These are phyloP conservation scores for Globisporangium mamillatum DNA, from an alignment of 352 stramenopile species.

Conservation along the genomic window DNA sequence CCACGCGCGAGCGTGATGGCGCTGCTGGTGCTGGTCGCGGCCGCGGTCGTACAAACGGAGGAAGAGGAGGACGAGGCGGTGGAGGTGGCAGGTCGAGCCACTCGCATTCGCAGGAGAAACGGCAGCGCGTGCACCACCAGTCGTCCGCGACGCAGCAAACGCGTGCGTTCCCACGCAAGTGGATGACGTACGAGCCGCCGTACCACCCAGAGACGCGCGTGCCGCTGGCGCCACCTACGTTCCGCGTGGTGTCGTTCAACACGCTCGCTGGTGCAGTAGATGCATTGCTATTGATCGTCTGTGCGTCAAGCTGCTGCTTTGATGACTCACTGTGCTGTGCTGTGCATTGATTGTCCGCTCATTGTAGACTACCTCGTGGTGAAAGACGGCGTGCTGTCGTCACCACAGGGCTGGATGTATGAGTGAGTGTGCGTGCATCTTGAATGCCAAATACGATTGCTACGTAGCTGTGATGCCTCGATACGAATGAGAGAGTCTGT, in stretches of 20 bases:
- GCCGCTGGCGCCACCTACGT: conserved; percentile 30
- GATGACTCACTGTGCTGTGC: background rate
- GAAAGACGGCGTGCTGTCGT: conserved; percentile 22
- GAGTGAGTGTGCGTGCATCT: conserved; percentile 22
- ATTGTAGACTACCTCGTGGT: conserved; percentile 57
- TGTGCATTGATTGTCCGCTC: conserved; percentile 1
- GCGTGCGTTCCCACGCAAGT: conserved; percentile 30
- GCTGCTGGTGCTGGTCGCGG: background rate
- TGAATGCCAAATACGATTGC: background rate
- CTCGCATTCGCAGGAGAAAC: conserved; percentile 4
- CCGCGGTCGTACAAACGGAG: background rate
- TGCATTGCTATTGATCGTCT: background rate
- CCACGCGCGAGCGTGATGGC: background rate
- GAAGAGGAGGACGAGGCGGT: background rate
- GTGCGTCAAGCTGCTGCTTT: background rate
- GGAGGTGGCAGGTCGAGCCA: background rate
- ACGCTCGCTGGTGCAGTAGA: conserved; percentile 46
- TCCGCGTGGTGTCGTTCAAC: conserved; percentile 73
- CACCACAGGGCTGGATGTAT: conserved; percentile 44
- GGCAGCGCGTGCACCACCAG: background rate
- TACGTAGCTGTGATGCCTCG: background rate
- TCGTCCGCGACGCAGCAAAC: conserved; percentile 6
- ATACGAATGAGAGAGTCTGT: background rate
- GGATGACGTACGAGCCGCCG: conserved; percentile 49
- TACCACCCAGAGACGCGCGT: conserved; percentile 16